phyloP scores from a whole-genome alignment of 1,139 yeast species.

The Yamadazyma aaseri region DNA sequence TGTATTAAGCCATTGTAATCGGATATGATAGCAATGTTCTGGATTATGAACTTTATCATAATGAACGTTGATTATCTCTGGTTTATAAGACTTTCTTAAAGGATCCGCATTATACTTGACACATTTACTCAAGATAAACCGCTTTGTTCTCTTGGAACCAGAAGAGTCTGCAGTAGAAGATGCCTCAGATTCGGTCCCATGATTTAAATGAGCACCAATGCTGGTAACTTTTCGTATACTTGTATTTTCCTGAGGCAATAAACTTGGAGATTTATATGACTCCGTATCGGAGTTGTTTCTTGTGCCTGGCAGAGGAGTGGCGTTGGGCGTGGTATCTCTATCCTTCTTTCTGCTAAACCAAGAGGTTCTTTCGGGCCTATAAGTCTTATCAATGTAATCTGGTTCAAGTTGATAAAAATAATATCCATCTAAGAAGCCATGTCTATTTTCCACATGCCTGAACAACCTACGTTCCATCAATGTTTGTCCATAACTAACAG shows the following conservation, averaged over 20 bases:
- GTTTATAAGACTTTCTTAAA: constrained; percentile 63
- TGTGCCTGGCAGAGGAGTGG: constrained; percentile 14
- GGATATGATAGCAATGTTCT: constrained; percentile 87
- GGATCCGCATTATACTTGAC: constrained; percentile 80
- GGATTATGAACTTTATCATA: constrained; percentile 93
- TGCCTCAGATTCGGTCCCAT: constrained; percentile 24
- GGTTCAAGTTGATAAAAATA: constrained; percentile 77
- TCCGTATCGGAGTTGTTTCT: constrained; percentile 31
- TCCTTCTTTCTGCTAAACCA: constrained; percentile 38
- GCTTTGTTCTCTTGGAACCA: constrained; percentile 22
- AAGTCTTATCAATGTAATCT: constrained; percentile 47
- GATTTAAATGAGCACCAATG: constrained; percentile 17
- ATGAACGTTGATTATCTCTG: constrained; percentile 80
- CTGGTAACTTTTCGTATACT: constrained; percentile 26
- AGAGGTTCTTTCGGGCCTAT: constrained; percentile 16
- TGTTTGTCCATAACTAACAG: constrained; percentile 72
- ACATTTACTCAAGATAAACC: constrained; percentile 52
- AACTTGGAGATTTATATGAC: constrained; percentile 26
- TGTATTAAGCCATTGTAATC: constrained; percentile 90
- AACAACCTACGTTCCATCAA: constrained; percentile 73
- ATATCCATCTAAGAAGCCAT: constrained; percentile 87
- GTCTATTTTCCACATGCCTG: constrained; percentile 78
- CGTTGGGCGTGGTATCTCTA: constrained; percentile 16
- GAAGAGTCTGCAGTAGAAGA: constrained; percentile 36
- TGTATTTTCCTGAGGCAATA: constrained; percentile 19